Evolutionary conservation across 192 early-diverging fungal genomes (phyloP).

Genomic region (Dissophora ornata): DNA sequence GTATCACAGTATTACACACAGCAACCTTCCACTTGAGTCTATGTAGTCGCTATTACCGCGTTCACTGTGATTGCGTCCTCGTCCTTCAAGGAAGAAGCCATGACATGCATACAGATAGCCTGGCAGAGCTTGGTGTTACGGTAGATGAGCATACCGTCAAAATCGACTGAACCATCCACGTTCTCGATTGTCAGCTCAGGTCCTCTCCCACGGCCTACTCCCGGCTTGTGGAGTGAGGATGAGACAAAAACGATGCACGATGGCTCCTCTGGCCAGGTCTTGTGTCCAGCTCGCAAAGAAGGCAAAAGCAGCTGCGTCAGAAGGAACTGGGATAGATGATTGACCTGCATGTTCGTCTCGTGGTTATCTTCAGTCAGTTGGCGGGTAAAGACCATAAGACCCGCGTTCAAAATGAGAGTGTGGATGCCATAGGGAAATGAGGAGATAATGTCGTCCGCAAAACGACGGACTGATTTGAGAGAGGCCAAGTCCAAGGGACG

Average conservation of each 20-base stretch:
- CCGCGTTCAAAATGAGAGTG: constrained; percentile 40
- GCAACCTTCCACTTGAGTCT: neutral
- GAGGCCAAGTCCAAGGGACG: constrained; percentile 49
- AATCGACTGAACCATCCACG: constrained; percentile 30
- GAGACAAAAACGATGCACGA: constrained; percentile 52
- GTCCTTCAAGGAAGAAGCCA: constrained; percentile 20
- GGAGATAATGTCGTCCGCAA: constrained; percentile 32
- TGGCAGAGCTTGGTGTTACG: constrained; percentile 53
- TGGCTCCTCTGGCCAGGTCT: constrained; percentile 10
- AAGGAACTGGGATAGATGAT: constrained; percentile 54
- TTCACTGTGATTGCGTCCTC: constrained; percentile 27
- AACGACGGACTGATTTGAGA: constrained; percentile 40
- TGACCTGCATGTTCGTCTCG: constrained; percentile 53
- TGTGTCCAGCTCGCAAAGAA: constrained; percentile 10
- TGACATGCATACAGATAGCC: constrained; percentile 22
- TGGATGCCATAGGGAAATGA: constrained; percentile 36
- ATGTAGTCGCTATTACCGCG: constrained; percentile 22
- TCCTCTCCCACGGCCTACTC: constrained; percentile 38
- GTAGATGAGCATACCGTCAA: constrained; percentile 52
- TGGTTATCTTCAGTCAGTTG: constrained; percentile 45
- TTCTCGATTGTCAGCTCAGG: constrained; percentile 51
- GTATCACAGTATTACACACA: neutral
- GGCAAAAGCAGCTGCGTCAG: constrained; percentile 38
- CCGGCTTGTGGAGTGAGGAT: constrained; percentile 45
- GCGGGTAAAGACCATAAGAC: constrained; percentile 26